Evolutionary conservation across 2,329 filamentous ascomycete species (phyloP).

Genomic region (Colletotrichum echinochloae): DNA sequence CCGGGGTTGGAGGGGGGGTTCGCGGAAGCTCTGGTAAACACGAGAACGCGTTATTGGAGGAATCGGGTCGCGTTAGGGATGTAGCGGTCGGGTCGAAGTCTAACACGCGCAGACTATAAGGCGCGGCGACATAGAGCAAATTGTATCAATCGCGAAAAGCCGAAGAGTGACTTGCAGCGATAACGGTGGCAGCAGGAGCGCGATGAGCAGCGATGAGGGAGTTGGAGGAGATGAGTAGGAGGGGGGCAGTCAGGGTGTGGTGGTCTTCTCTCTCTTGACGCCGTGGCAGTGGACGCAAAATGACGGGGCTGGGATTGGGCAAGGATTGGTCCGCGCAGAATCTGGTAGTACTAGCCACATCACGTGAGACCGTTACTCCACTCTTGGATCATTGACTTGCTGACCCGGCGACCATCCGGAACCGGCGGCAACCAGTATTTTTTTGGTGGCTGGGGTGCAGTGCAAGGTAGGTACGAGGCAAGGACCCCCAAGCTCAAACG

Average conservation of each 20-base stretch:
- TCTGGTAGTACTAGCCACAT: conserved; percentile 40
- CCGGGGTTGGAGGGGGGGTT: conserved; percentile 29
- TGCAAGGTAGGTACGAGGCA: conserved; percentile 13
- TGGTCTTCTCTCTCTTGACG: conserved; percentile 38
- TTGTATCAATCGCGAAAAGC: conserved; percentile 31
- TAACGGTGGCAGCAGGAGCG: conserved; percentile 37
- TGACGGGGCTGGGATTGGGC: conserved; percentile 42
- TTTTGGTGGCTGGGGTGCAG: background rate
- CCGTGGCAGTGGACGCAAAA: conserved; percentile 39
- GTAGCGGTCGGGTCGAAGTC: conserved; percentile 28
- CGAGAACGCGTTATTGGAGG: conserved; percentile 43
- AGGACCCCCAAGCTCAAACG: background rate
- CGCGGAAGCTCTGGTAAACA: conserved; percentile 43
- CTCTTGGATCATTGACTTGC: conserved; percentile 16
- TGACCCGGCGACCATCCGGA: conserved; percentile 39
- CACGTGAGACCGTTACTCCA: conserved; percentile 33
- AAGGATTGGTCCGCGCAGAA: conserved; percentile 37
- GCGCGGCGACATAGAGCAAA: conserved; percentile 41
- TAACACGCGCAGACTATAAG: conserved; percentile 33
- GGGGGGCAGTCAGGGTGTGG: conserved; percentile 39
- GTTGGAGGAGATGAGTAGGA: conserved; percentile 40
- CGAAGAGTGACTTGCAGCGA: conserved; percentile 35
- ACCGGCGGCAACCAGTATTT: conserved; percentile 16
- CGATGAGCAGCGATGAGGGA: conserved; percentile 40
- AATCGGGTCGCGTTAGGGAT: conserved; percentile 38